Evolutionary conservation across 805 yeast species (phyloP), one percentile per base, ranked within the genome.

Genomic region (Lachancea meyersii): DNA sequence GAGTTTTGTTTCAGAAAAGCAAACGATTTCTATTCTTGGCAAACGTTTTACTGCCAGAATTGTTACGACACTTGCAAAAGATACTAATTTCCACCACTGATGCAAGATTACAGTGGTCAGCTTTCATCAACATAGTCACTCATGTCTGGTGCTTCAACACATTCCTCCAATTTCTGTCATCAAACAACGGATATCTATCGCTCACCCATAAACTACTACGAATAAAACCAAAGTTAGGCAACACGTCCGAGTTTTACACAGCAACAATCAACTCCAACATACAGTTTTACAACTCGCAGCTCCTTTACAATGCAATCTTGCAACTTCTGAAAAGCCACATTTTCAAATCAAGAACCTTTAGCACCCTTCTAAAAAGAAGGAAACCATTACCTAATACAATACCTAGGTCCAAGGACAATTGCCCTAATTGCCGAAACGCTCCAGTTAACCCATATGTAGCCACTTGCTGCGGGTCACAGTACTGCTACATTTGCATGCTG

Each of bases 221-320:
- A 1, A 46, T 53, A 20, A 21, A 19, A 21, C 17, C 35, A 11
- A 19, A 16, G 8, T 8, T 13, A 10, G 10, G 14, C 3, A 30
- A 21, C 16, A 17, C 9, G 5, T 30, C 41, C 3, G 39, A 36
- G n/a, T 52, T 50, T 23, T 51, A 52, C 40, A 48, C 47, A 28
- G 43, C 47, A 24, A 39, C 57, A 5, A 47, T 56, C 6, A 41
- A 43, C 22, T 49, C 58, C 1, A 51, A 52, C 11, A 42, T 54
- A 18, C 55, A 57, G 32, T 54, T 47, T 37, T 61, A 55, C 24
- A 58, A 58, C 43, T 43, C 60, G 31, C 65, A 60, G 40, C 44
- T 60, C 8, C 41, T 60, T 4, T 60, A 62, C 63, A 58, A 57
- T 37, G 53, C 62, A 1, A 46, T 58, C 1, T 38, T 60, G 13